These are phyloP conservation scores for Quercus lobata DNA, from an alignment of 331 rosid genomes.

Conservation along the genomic window DNA sequence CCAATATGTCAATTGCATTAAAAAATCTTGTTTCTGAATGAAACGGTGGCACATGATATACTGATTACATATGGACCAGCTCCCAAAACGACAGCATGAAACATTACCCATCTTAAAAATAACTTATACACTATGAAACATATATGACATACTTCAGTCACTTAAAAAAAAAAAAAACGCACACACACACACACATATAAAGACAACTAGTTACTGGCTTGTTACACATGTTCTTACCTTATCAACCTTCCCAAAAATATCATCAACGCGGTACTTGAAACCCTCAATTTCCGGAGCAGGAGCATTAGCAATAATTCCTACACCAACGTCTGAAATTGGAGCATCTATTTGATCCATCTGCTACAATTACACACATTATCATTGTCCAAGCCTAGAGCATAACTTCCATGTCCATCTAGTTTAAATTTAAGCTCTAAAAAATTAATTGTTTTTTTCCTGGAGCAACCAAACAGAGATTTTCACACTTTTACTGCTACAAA, in stretches of 20 bases:
- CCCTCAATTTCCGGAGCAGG: constrained; percentile 34
- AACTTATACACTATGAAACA: not conserved
- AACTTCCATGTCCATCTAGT: not conserved
- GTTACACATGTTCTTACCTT: constrained; percentile 34
- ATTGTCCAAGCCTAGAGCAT: not conserved
- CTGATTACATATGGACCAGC: not conserved
- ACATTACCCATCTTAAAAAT: not conserved
- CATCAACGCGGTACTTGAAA: constrained; percentile 47
- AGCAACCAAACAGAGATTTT: not conserved
- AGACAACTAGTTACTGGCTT: not conserved
- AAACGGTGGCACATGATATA: not conserved
- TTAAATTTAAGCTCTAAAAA: not conserved
- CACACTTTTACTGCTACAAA: not conserved
- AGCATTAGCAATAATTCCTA: constrained; percentile 12
- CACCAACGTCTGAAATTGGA: constrained; percentile 21
- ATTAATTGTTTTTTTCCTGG: no score
- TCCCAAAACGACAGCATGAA: not conserved
- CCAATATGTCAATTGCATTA: no score
- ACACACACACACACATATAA: not conserved
- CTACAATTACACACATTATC: not conserved
- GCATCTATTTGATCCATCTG: constrained; percentile 40
- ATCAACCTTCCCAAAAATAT: constrained; percentile 47
- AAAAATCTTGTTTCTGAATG: not conserved
- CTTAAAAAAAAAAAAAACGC: not conserved
- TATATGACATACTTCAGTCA: not conserved